phyloP scores from a whole-genome alignment of 1,284 basidiomycete genomes.

The Fomitopsis palustris region DNA sequence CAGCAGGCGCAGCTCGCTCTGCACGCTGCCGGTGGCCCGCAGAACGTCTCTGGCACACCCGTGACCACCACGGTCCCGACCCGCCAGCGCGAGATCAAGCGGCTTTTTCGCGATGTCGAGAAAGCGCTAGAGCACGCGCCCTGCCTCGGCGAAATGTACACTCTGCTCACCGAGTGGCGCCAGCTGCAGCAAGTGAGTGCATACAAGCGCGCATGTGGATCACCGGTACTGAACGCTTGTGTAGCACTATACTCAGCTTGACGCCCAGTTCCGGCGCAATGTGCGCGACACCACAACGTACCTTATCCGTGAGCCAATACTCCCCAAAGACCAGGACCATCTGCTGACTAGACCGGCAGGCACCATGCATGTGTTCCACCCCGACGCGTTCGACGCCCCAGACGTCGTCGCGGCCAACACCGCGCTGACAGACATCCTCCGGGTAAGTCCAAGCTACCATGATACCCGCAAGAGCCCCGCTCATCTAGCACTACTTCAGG shows the following conservation, averaged over 20 bases:
- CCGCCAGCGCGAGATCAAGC: neutral
- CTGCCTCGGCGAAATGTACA: neutral
- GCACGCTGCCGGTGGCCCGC: neutral
- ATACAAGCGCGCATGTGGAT: neutral
- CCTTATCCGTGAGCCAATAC: neutral
- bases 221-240: neutral
- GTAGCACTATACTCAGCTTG: neutral
- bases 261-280: neutral
- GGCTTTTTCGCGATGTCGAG: neutral
- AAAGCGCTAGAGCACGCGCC: neutral
- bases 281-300: neutral
- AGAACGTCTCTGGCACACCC: neutral
- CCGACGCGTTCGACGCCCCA: neutral
- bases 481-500: neutral
- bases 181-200: neutral
- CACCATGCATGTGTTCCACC: neutral
- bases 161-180: conserved; percentile 1
- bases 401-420: neutral
- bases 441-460: neutral
- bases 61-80: neutral
- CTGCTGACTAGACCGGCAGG: neutral
- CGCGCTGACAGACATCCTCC: neutral
- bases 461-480: neutral
- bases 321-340: no score
- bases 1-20: neutral